Base-by-base conservation (phyloP, 371 early-diverging fungal genomes). In the Coemansia sp. region DNA sequence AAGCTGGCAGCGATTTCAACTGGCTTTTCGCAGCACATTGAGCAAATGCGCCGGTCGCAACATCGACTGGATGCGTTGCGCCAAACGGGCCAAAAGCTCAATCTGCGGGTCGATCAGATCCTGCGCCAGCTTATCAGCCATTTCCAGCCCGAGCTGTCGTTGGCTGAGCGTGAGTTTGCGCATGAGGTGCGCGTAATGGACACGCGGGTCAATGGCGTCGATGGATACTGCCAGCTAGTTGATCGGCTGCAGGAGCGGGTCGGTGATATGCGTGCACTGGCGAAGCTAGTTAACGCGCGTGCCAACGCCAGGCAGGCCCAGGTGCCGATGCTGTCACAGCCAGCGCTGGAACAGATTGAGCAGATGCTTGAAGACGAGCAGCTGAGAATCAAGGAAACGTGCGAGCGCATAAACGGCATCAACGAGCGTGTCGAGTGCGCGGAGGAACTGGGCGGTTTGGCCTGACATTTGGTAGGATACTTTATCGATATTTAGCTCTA, bases 101-200 rank as follows among this genome's bases (percentile, higher is more conserved):
- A 43, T 2, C 48, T 69, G 62, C 77, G 77, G 0, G 74, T 64
- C n/a, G 77, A 77, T 49, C 69, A 65, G 35, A 40, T 74, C 38
- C 57, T 77, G 55, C 69, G 69, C 11, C 74, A 67, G 60, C 64
- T 77, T n/a, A 56, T 69, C 14, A 66, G 61, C 43, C 51, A 59
- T 41, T 66, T 66, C 57, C 69, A 69, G 62, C 77, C 74, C 1
- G 67, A 63, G 36, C 59, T 77, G 40, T 64, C 74, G 8, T 42
- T 63, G 5, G 39, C 64, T 10, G 77, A 77, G 67, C 66, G 57
- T 3, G 62, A 39, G 16, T 67, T 69, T 61, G 53, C 54, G 16
- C 48, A 43, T 2, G 75, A 74, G 9, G 59, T 77, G 43, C 56
- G 66, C 6, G 56, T 45, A n/a, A 61, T 74, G 57, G 58, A 61